Evolutionary conservation across 2,329 filamentous ascomycete genomes (phyloP), one percentile per base, ranked within the genome.

Genomic region (Corniculantispora saksenae): DNA sequence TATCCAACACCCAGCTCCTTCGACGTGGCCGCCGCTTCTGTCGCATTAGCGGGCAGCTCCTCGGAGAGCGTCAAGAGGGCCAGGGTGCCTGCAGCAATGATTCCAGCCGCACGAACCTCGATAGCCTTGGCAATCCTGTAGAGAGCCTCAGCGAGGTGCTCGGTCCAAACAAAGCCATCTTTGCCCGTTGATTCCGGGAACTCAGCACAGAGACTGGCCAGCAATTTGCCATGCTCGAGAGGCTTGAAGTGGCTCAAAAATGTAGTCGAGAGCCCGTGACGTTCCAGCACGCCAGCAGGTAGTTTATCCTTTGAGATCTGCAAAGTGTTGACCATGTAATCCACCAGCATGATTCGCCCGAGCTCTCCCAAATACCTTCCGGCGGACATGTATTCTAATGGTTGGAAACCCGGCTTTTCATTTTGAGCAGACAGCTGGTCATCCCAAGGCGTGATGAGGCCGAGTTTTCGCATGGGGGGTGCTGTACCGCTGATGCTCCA

Each of bases 351-450:
- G 64, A 93, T 80, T 29, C 91, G 87, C 27, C 90, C 89, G 13
- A 94, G 84, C 76, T 94, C 91, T 59, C 91, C 91, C 4, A 94
- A 82, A 73, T 94, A 94, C 48, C 91, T 83, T 2, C 91, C 91
- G 3, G 91, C 86, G 0, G 91, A 93, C 89, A 94, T 92, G 77
- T 94, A 94, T 73, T 95, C 92, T 23, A 94, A 85, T 0, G 91
- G 91, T 69, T 94, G 91, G 70, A 94, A 93, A 0, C 91, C 91
- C 0, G 91, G 90, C 8, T 81, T 81, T 70, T 92, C 89, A 70
- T 89, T 89, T 54, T 87, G 84, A 5, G 77, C 77, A 70, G 93
- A 91, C 7, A 95, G 82, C 66, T 83, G 78, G 12, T 81, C 77
- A 71, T 95, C 92, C 91, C 91, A 94, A 43, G 78, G 79, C 12